Conservation (phyloP, 2,329 filamentous ascomycete genomes). For the Arthrobotrys pseudoclavata region DNA sequence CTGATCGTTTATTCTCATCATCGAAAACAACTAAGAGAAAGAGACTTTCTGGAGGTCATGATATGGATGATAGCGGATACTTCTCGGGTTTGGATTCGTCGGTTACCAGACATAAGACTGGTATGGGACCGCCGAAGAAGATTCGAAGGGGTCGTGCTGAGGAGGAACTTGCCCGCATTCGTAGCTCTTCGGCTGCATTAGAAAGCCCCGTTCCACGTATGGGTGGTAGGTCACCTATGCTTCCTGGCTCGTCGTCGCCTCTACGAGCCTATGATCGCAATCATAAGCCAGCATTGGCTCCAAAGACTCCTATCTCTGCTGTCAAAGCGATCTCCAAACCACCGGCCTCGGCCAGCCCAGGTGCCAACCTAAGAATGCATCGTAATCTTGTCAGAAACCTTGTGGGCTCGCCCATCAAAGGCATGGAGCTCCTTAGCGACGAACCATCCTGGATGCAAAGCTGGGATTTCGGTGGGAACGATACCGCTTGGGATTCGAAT, state of each 20-base stretch:
- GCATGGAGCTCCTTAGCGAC: constrained; percentile 61
- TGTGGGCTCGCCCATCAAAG: constrained; percentile 79
- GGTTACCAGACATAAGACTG: constrained; percentile 81
- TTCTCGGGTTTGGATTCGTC: constrained; percentile 97
- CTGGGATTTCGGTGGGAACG: constrained; percentile 50
- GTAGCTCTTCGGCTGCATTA: constrained; percentile 81
- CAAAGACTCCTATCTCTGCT: constrained; percentile 78
- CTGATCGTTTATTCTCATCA: constrained; percentile 65
- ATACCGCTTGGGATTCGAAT: constrained; percentile 40
- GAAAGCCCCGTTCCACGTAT: constrained; percentile 78
- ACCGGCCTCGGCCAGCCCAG: constrained; percentile 86
- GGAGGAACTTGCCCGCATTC: constrained; percentile 92
- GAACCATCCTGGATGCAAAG: constrained; percentile 58
- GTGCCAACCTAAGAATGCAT: constrained; percentile 90
- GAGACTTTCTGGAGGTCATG: constrained; percentile 71
- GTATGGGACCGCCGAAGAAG: constrained; percentile 82
- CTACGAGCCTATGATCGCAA: constrained; percentile 72
- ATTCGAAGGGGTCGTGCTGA: constrained; percentile 92
- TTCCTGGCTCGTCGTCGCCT: constrained; percentile 75
- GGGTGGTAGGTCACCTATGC: constrained; percentile 57
- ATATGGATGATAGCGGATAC: constrained; percentile 92
- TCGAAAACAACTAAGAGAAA: constrained; percentile 74
- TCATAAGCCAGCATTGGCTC: constrained; percentile 74
- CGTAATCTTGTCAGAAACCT: constrained; percentile 84
- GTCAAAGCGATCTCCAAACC: constrained; percentile 70